These are phyloP conservation scores for Scenedesmus sp. DNA, from an alignment of 163 green algal genomes.

Conservation along the genomic window DNA sequence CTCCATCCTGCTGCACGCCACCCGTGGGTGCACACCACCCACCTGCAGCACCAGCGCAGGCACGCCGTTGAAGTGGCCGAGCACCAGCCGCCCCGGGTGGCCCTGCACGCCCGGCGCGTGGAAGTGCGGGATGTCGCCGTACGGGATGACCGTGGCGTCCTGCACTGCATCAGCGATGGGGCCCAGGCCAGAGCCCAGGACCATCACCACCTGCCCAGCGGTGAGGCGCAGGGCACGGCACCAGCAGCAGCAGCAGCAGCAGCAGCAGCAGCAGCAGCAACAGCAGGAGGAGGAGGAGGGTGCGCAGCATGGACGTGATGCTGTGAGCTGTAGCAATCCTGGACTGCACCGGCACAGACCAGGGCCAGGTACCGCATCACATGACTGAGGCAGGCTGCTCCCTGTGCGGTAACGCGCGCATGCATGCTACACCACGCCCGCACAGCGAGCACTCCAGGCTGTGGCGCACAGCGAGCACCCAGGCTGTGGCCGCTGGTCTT, in stretches of 20 bases:
- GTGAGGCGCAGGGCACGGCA: background rate
- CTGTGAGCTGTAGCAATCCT: background rate
- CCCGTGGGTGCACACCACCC: background rate
- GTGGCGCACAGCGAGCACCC: background rate
- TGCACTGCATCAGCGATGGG: slow-evolving; percentile 53
- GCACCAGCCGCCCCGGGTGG: slow-evolving; percentile 51
- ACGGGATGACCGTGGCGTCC: slow-evolving; percentile 35
- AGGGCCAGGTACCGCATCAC: too few species aligned
- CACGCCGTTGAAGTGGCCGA: slow-evolving; percentile 46
- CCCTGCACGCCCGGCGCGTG: slow-evolving; percentile 52
- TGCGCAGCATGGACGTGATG: too few species aligned
- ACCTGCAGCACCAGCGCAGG: slow-evolving; percentile 54
- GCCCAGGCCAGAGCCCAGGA: slow-evolving; percentile 56
- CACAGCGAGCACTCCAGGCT: background rate
- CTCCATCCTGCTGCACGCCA: background rate
- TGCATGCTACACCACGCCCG: background rate
- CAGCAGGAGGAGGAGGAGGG: background rate
- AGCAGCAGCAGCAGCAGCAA: background rate
- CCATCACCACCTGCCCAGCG: slow-evolving; percentile 46
- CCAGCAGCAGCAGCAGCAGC: background rate
- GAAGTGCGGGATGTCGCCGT: slow-evolving; percentile 58
- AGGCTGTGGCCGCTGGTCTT: too few species aligned
- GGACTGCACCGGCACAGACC: background rate
- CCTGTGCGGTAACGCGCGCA: too few species aligned
- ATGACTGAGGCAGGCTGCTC: background rate